Evolutionary conservation across 768 basidiomycete species (phyloP).

Genomic region (Auricularia heimuer): DNA sequence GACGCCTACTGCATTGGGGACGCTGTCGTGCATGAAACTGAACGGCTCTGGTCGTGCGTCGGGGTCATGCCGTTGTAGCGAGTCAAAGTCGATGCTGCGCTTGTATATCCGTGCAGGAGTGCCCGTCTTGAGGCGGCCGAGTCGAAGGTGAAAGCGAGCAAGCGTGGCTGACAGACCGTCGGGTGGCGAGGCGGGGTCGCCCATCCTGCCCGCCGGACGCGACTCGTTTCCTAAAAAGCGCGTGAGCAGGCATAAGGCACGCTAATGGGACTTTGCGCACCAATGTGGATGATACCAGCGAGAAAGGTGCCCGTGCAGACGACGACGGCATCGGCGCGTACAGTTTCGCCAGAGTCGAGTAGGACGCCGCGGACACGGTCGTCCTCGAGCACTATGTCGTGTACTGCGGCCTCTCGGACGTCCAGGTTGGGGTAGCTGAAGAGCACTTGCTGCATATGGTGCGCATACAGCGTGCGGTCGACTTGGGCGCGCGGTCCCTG

Average conservation of each 20-base stretch:
- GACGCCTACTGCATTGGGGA: constrained; percentile 56
- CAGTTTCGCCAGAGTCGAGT: constrained; percentile 58
- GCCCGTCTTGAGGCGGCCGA: constrained; percentile 71
- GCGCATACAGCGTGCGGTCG: constrained; percentile 75
- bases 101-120: constrained; percentile 75
- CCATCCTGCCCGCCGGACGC: constrained; percentile 62
- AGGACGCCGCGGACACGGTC: constrained; percentile 39
- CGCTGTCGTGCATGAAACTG: constrained; percentile 57
- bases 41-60: constrained; percentile 62
- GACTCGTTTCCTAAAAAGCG: constrained; percentile 36
- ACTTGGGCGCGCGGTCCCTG: constrained; percentile 87
- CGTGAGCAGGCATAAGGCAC: not conserved
- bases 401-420: constrained; percentile 63
- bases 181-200: constrained; percentile 50
- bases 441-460: constrained; percentile 65
- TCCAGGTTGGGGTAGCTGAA: constrained; percentile 59
- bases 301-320: constrained; percentile 89
- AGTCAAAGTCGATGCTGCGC: constrained; percentile 58
- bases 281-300: constrained; percentile 85
- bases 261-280: constrained; percentile 21
- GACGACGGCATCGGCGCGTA: constrained; percentile 63
- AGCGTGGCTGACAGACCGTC: constrained; percentile 70
- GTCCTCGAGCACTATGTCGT: constrained; percentile 62
- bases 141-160: constrained; percentile 62
- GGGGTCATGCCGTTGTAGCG: constrained; percentile 53